Evolutionary conservation across 75 land plant species (phyloP).

Genomic region (Chamaecyparis obtusa): DNA sequence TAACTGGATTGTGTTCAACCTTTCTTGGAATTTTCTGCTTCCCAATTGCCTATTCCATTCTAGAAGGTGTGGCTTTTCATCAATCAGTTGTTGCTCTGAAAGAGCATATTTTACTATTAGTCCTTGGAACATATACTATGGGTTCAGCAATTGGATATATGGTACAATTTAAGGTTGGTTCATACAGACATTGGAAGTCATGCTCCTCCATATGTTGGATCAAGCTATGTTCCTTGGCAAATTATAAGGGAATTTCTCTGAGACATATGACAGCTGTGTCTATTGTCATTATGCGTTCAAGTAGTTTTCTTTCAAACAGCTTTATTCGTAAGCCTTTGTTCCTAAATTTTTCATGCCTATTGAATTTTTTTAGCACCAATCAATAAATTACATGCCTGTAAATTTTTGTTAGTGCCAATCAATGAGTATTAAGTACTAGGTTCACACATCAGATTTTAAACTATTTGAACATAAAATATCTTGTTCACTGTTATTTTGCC

Average conservation of each 20-base stretch:
- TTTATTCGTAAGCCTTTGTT: conserved; percentile 69
- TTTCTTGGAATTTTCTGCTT: conserved; percentile 13
- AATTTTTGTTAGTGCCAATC: not conserved
- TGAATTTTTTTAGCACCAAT: not conserved
- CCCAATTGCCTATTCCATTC: not conserved
- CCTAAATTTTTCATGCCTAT: not conserved
- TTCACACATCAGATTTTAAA: not conserved
- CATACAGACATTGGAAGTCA: not conserved
- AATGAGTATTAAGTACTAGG: not conserved
- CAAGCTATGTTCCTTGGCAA: not conserved
- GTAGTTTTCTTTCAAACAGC: conserved; percentile 93
- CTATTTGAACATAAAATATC: not conserved
- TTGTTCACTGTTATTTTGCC: not conserved
- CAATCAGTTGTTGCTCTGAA: conserved; percentile 4
- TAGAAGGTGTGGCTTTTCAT: conserved; percentile 4
- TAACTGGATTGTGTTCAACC: conserved; percentile 2
- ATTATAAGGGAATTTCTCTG: conserved; percentile 12
- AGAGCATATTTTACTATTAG: conserved; percentile 3
- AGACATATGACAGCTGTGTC: conserved; percentile 30
- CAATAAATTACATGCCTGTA: not conserved
- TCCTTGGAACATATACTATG: conserved; percentile 4
- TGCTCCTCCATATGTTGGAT: not conserved
- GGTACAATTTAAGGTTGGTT: not conserved
- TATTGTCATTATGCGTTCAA: conserved; percentile 59
- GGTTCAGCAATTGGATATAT: conserved; percentile 9